Conservation (phyloP, 768 basidiomycete genomes). For the Lactarius pseudohatsudake region DNA sequence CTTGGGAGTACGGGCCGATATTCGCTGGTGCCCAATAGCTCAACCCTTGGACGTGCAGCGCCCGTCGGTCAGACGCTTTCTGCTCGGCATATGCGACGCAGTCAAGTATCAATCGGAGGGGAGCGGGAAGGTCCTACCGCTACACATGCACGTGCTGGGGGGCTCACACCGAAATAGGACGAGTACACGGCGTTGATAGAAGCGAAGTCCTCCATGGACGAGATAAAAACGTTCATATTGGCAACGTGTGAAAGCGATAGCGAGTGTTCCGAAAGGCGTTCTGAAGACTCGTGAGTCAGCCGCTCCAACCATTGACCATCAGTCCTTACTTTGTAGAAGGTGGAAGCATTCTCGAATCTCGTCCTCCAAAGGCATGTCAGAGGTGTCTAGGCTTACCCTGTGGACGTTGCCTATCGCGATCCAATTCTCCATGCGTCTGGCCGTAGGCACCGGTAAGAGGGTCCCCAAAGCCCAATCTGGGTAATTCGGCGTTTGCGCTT, state of each 20-base stretch:
- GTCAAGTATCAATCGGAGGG: slow-evolving; percentile 65
- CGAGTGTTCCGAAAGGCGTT: slow-evolving; percentile 47
- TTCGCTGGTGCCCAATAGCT: slow-evolving; percentile 99
- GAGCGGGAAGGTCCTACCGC: slow-evolving; percentile 66
- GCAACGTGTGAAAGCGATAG: slow-evolving; percentile 59
- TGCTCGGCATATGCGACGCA: slow-evolving; percentile 65
- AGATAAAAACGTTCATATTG: slow-evolving; percentile 81
- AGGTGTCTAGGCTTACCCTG: slow-evolving; percentile 19
- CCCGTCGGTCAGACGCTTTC: slow-evolving; percentile 51
- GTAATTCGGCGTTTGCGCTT: slow-evolving; percentile 4
- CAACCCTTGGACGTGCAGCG: slow-evolving; percentile 90
- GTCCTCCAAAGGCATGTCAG: slow-evolving; percentile 53
- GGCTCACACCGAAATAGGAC: slow-evolving; percentile 84
- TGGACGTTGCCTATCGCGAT: slow-evolving; percentile 63
- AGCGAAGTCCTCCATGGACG: slow-evolving; percentile 78
- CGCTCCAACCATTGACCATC: not conserved
- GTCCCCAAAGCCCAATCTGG: slow-evolving; percentile 21
- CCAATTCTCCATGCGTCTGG: slow-evolving; percentile 57
- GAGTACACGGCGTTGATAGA: slow-evolving; percentile 76
- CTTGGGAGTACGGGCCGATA: slow-evolving; percentile 98
- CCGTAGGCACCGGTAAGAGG: slow-evolving; percentile 24
- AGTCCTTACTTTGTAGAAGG: slow-evolving; percentile 54
- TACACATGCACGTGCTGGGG: slow-evolving; percentile 94
- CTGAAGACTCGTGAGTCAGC: slow-evolving; percentile 39
- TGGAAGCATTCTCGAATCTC: slow-evolving; percentile 73